Evolutionary conservation across 148 eudicot species (phyloP).

Genomic region (Fagopyrum homotropicum): DNA sequence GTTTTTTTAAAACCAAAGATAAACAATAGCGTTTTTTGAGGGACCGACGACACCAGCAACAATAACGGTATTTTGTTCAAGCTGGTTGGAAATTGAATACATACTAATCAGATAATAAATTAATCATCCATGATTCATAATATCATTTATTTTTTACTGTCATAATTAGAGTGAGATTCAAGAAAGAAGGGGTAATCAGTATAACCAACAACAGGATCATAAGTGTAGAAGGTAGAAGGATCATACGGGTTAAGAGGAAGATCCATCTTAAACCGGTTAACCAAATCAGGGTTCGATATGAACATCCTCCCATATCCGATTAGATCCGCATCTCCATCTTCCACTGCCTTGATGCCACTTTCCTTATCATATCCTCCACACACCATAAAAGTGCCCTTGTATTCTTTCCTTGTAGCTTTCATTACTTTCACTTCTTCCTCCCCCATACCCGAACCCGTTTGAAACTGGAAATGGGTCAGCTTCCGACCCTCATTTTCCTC

Average conservation of each 20-base stretch:
- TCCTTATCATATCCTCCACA: conserved; percentile 18
- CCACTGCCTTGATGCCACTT: conserved; percentile 15
- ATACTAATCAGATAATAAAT: neutral
- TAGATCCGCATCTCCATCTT: conserved; percentile 16
- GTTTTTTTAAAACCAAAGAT: too few species aligned
- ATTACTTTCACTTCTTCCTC: neutral
- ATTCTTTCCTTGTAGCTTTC: conserved; percentile 8
- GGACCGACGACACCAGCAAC: neutral
- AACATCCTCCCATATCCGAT: conserved; percentile 18
- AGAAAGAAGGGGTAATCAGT: conserved; percentile 23
- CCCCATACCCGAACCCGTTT: conserved; percentile 1
- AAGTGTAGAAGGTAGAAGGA: conserved; percentile 15
- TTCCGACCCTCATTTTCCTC: neutral
- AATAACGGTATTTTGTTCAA: neutral
- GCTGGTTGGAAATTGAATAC: neutral
- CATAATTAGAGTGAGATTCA: neutral
- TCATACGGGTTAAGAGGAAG: conserved; percentile 17
- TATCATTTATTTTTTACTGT: too few species aligned
- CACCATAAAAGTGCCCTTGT: conserved; percentile 17
- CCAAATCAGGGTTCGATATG: conserved; percentile 25
- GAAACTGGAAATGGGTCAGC: conserved; percentile 10
- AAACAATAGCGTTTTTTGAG: too few species aligned
- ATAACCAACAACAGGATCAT: conserved; percentile 23
- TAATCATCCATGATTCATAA: neutral
- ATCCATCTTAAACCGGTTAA: conserved; percentile 15